phyloP scores from a whole-genome alignment of 2,329 filamentous ascomycete genomes.

The Botrytis porri region DNA sequence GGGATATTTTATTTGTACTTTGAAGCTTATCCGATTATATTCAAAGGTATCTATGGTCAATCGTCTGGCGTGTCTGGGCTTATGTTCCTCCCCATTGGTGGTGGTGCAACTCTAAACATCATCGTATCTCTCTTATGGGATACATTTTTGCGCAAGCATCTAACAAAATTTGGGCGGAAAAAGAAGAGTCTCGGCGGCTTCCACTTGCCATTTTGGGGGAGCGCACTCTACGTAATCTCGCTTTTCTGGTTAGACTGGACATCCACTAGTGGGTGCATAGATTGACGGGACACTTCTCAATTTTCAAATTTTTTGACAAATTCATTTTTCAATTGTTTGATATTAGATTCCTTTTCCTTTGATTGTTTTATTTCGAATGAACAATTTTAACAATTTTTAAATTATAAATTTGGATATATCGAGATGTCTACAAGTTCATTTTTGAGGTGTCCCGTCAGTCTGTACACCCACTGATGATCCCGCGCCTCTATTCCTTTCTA shows the following conservation, averaged over 20 bases:
- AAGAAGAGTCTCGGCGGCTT: slow-evolving; percentile 49
- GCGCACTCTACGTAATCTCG: slow-evolving; percentile 45
- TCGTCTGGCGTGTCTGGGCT: slow-evolving; percentile 55
- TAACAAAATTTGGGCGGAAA: slow-evolving; percentile 48
- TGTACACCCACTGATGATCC: no score
- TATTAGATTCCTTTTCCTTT: no score
- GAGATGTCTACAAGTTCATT: no score
- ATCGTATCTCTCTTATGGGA: slow-evolving; percentile 51
- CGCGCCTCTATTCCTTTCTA: slow-evolving; percentile 52
- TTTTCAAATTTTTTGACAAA: no score
- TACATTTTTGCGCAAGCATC: slow-evolving; percentile 47
- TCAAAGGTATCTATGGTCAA: slow-evolving; percentile 58
- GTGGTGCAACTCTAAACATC: slow-evolving; percentile 51
- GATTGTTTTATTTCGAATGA: no score
- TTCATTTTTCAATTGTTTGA: no score
- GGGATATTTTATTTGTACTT: slow-evolving; percentile 63
- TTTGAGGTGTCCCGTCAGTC: no score
- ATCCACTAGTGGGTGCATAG: no score
- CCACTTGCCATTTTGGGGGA: slow-evolving; percentile 48
- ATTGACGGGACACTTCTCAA: no score
- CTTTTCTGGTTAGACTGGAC: slow-evolving; percentile 61
- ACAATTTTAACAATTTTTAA: no score
- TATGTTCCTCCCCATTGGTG: slow-evolving; percentile 55
- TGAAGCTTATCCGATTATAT: slow-evolving; percentile 64
- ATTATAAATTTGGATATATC: no score